A percentile compares a stretch with the other conserved stretches of the same genome.
These are phyloP conservation scores for Fusarium sp. DNA, from an alignment of 2,329 filamentous ascomycete genomes.

Conservation along the genomic window DNA sequence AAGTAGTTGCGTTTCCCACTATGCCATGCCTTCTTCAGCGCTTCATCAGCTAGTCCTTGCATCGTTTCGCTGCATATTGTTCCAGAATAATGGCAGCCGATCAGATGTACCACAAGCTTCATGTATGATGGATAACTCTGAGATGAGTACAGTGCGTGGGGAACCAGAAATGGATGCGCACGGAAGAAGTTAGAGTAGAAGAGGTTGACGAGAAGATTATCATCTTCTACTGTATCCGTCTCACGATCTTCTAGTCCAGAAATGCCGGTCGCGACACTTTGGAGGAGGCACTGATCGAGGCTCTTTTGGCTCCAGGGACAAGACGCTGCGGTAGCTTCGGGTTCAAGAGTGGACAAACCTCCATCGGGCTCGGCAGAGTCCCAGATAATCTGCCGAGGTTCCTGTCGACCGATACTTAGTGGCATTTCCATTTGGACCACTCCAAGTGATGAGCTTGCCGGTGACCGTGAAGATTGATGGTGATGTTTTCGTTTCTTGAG, in stretches of 20 bases:
- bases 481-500: slow-evolving; percentile 15
- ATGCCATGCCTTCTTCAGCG: slow-evolving; percentile 3
- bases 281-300: neutral
- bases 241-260: neutral
- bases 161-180: slow-evolving; percentile 6
- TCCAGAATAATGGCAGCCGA: slow-evolving; percentile 19
- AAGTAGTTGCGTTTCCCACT: neutral
- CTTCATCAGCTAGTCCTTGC: slow-evolving; percentile 5
- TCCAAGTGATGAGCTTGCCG: neutral
- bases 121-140: slow-evolving; percentile 11
- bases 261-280: neutral
- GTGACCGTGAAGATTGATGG: neutral
- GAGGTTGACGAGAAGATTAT: slow-evolving; percentile 8
- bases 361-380: slow-evolving; percentile 8
- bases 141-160: neutral
- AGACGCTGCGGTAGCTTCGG: neutral
- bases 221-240: neutral
- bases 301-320: neutral
- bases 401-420: neutral
- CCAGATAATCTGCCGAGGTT: slow-evolving; percentile 22
- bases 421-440: neutral
- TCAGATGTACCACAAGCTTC: slow-evolving; percentile 14
- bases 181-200: slow-evolving; percentile 11
- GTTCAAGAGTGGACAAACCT: neutral
- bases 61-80: slow-evolving; percentile 22